Conservation (phyloP, 208 protist genomes). For the Crithidia thermophila region DNA sequence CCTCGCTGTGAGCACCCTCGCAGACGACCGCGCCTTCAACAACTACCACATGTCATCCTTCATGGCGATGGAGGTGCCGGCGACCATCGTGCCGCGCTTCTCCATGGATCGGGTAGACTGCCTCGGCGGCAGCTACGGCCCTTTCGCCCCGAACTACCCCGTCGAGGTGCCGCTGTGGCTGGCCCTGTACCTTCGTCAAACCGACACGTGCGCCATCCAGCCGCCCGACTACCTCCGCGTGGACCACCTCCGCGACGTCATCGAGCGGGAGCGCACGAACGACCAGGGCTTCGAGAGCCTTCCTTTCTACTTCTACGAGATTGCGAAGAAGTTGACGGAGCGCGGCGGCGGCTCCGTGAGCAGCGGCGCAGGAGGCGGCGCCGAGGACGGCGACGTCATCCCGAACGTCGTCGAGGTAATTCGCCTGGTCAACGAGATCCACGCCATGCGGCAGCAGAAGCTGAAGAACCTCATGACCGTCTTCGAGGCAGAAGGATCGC, state of each 20-base stretch:
- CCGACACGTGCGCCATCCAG: constrained; percentile 75
- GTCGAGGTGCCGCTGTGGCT: constrained; percentile 86
- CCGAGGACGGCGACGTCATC: constrained; percentile 50
- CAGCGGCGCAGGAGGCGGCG: not conserved
- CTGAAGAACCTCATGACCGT: constrained; percentile 80
- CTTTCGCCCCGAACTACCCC: constrained; percentile 81
- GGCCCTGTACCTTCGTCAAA: constrained; percentile 81
- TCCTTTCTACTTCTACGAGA: constrained; percentile 91
- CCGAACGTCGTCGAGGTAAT: constrained; percentile 69
- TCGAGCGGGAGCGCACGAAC: constrained; percentile 65
- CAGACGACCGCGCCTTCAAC: constrained; percentile 59
- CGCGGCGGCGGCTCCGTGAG: constrained; percentile 28
- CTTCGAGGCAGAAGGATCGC: constrained; percentile 70
- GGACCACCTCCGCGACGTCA: constrained; percentile 51
- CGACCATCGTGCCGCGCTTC: constrained; percentile 86
- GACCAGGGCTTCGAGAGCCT: constrained; percentile 79
- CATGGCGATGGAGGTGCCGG: constrained; percentile 66
- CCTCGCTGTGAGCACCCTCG: constrained; percentile 25
- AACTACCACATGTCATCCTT: constrained; percentile 84
- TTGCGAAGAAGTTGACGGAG: constrained; percentile 55
- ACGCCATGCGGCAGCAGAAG: constrained; percentile 76
- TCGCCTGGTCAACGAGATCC: constrained; percentile 77
- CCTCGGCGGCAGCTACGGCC: constrained; percentile 72
- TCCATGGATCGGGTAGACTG: constrained; percentile 71
- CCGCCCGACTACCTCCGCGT: constrained; percentile 63